Evolutionary conservation across 495 filamentous ascomycete genomes (phyloP).

Genomic region (Gamarada debralockiae): DNA sequence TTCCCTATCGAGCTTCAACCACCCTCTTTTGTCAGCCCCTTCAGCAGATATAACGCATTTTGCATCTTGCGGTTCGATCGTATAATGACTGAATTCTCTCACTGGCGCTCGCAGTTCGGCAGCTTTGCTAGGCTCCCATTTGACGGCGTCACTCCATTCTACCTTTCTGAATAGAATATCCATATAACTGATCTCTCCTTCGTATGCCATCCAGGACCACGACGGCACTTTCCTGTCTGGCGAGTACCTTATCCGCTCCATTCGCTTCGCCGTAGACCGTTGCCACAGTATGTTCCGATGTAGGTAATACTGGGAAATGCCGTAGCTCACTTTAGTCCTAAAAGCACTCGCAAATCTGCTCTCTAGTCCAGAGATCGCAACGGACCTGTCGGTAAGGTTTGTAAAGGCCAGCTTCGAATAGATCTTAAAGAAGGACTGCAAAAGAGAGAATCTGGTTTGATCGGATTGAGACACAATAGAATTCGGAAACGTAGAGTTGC

Average conservation of each 20-base stretch:
- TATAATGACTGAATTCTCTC: no score
- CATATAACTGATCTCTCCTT: conserved; percentile 7
- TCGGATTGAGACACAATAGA: background rate
- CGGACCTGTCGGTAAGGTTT: background rate
- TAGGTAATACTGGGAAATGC: background rate
- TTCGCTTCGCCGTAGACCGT: background rate
- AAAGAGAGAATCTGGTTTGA: background rate
- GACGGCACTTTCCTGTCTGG: background rate
- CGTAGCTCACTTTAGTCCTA: background rate
- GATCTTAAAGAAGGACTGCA: background rate
- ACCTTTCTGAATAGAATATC: conserved; percentile 6
- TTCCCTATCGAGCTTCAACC: background rate
- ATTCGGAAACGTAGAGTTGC: conserved; percentile 34
- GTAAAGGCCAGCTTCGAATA: conserved; percentile 8
- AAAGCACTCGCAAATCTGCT: background rate
- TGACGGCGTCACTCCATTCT: conserved; percentile 22
- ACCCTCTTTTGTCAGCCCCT: background rate
- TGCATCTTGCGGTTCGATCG: no score
- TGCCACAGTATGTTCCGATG: conserved; percentile 9
- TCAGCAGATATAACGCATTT: no score
- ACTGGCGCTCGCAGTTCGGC: background rate
- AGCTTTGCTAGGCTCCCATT: background rate
- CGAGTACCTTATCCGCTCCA: background rate
- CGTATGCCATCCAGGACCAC: conserved; percentile 14
- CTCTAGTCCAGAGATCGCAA: conserved; percentile 8